phyloP scores from a whole-genome alignment of 257 asterid genomes.

The Forsythia suspensa region DNA sequence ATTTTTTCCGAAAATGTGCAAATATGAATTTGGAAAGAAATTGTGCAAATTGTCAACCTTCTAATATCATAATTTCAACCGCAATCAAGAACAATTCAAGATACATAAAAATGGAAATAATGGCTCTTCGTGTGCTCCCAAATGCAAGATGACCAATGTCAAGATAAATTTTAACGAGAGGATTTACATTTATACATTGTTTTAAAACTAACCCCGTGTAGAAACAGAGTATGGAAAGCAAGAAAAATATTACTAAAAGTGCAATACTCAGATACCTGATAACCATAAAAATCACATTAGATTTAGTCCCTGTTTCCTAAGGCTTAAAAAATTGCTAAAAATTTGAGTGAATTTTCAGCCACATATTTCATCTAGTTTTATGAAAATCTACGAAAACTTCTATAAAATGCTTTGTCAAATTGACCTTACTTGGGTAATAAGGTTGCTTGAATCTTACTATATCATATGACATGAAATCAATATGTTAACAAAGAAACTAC shows the following conservation, averaged over 20 bases:
- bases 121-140: constrained; percentile 26
- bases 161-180: no score
- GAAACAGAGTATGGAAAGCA: constrained; percentile 26
- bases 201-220: constrained; percentile 31
- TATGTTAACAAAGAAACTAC: not conserved
- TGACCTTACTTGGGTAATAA: no score
- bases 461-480: not conserved
- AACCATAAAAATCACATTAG: not conserved
- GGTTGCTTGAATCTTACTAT: no score
- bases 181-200: constrained; percentile 14
- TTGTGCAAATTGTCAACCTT: constrained; percentile 41
- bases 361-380: no score
- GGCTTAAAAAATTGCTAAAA: no score
- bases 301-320: no score
- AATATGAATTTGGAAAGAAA: constrained; percentile 23
- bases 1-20: constrained; percentile 13
- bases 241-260: constrained; percentile 24
- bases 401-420: no score
- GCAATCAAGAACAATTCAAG: constrained; percentile 41
- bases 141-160: no score
- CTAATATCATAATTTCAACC: constrained; percentile 35
- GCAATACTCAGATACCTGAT: constrained; percentile 36
- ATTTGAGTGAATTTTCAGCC: no score
- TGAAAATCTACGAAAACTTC: no score
- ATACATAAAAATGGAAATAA: constrained; percentile 25